Base-by-base conservation (phyloP, 2,329 filamentous ascomycete genomes). In the Fusarium camptoceras region DNA sequence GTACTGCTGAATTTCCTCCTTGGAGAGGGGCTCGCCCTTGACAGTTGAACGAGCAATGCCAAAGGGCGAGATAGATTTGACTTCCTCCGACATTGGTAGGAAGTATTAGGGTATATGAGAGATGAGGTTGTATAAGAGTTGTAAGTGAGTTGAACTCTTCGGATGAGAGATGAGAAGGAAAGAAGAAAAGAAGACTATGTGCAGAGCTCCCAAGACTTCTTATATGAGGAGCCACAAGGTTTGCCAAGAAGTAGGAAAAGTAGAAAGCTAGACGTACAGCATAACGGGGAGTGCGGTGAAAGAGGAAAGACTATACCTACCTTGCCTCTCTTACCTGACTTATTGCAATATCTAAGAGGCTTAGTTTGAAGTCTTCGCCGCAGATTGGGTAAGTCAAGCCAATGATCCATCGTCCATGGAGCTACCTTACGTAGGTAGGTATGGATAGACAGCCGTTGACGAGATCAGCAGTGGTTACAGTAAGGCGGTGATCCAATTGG, bases 1-100 rank as follows among this genome's bases (percentile, higher is more conserved):
- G 79, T 89, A 90, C 78, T 91, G 88, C 68, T 86, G 84, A 61
- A 94, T 78, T 68, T 94, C 91, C 46, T 92, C 89, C 20, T 86
- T 76, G 64, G 84, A 87, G 57, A 94, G 85, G 14, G 91, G 90
- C 65, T 84, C 80, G 73, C 85, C 86, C 78, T 86, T 82, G 72
- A 92, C 76, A 2, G 90, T 92, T 27, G 90, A 89, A 55, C 90
- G 87, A 74, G 91, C 90, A 55, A 82, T 78, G 72, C 91, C 91
- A 76, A 87, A 93, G 10, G 90, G 83, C 73, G 86, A 87, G 76
- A 92, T 89, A 75, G 84, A 88, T 76, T 86, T 82, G 62, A 81
- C 80, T 65, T 84, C 59, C 30, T 56, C 81, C 61, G 81, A 70
- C 78, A 81, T 81, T 73, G 71, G 72, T 59, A 54, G 55, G 53